Evolutionary conservation across 306 rosid species (phyloP), one percentile per base, ranked within the genome.

Genomic region (Sechiopsis laciniata): DNA sequence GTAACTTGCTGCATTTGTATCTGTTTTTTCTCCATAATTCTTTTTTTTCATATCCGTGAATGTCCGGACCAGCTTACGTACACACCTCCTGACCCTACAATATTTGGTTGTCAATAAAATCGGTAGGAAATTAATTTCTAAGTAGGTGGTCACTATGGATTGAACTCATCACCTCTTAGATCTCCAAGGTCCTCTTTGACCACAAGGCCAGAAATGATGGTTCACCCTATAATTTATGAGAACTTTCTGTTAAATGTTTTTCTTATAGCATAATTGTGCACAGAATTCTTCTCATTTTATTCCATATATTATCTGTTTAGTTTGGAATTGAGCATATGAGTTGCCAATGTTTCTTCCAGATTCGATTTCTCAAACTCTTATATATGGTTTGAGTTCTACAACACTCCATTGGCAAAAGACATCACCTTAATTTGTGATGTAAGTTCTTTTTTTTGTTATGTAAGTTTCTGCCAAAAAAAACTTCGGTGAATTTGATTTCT

Each of bases 381-480:
- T 62, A 87, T 93, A 87, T 88, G 98, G 97, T 72, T 93, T 58
- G 94, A 88, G 75, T 90, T 90, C 84, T 86, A 90, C 91, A 88
- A 93, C 75, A 75, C 83, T 76, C 96, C 91, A 12, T 73, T 93
- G 96, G 84, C 76, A 54, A 89, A 88, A 80, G 98, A 90, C 81
- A 60, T 87, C 60, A 32, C 87, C 74, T 84, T 90, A 73, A 78
- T 93, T 60, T 88, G 90, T 80, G 90, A 93, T 81, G 96, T 93
- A 86, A 86, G 98, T 71, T 79, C 76, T 37, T 37, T 37, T 48
- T 37, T 55, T 4, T 74, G 55, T 74, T 50, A 71, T 71, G 57
- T 51, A 46, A 48, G 45, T 29, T 35, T 42, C 15, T 72, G 48
- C 40, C 73, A 32, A 32, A 19, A n/a, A 22, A 10, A 66, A 42